Evolutionary conservation across 495 filamentous ascomycete genomes (phyloP).

Genomic region (Hypoxylon cercidicola): DNA sequence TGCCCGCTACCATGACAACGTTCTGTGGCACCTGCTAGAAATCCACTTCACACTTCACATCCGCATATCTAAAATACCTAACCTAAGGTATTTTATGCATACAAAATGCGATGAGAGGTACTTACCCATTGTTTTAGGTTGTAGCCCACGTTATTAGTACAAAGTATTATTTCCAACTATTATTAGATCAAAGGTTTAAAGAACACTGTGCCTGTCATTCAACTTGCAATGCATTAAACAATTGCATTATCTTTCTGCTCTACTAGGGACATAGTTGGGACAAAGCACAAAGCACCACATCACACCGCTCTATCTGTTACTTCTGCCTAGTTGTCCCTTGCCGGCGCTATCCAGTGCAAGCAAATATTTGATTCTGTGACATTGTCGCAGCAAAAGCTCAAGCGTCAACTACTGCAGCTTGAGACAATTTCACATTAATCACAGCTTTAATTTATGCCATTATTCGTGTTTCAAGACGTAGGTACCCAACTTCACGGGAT

Average conservation of each 20-base stretch:
- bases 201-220: slow-evolving; percentile 4
- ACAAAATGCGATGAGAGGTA: slow-evolving; percentile 1
- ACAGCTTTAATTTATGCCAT: slow-evolving; percentile 30
- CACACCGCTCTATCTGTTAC: slow-evolving; percentile 12
- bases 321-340: slow-evolving; percentile 3
- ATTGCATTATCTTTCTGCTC: neutral
- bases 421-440: slow-evolving; percentile 37
- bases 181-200: too few relatives aligned
- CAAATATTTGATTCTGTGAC: neutral
- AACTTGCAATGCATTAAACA: neutral
- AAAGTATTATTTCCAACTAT: too few relatives aligned
- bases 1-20: slow-evolving; percentile 50
- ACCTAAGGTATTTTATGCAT: too few relatives aligned
- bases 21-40: slow-evolving; percentile 7
- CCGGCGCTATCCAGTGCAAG: neutral
- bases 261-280: neutral
- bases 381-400: neutral
- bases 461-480: slow-evolving; percentile 30
- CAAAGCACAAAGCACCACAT: slow-evolving; percentile 10
- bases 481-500: slow-evolving; percentile 30
- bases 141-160: too few relatives aligned
- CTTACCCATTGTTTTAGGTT: too few relatives aligned
- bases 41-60: too few relatives aligned
- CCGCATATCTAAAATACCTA: too few relatives aligned
- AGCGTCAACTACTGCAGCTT: slow-evolving; percentile 14